These are phyloP conservation scores for Vigna angularis DNA, from an alignment of 306 rosid genomes.

Conservation along the genomic window DNA sequence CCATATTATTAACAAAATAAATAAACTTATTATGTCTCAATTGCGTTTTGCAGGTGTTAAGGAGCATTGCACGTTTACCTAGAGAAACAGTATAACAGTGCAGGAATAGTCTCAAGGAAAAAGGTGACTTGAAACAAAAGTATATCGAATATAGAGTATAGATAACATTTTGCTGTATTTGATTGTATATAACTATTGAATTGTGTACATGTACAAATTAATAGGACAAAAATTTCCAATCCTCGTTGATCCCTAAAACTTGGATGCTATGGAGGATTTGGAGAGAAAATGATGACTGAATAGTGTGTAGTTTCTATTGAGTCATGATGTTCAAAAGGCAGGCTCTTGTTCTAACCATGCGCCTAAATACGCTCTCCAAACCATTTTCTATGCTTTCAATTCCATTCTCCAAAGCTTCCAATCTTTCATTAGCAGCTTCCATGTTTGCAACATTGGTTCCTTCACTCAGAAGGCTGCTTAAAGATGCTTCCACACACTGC, in stretches of 20 bases:
- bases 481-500: slow-evolving; percentile 51
- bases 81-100: neutral
- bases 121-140: neutral
- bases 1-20: no score
- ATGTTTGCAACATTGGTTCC: slow-evolving; percentile 46
- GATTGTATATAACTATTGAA: neutral
- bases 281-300: slow-evolving; percentile 27
- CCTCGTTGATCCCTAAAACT: neutral
- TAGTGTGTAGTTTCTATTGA: slow-evolving; percentile 24
- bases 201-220: slow-evolving; percentile 37
- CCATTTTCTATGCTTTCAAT: slow-evolving; percentile 63
- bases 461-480: slow-evolving; percentile 22
- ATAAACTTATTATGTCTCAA: neutral
- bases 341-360: slow-evolving; percentile 63
- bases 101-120: neutral
- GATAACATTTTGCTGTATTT: neutral
- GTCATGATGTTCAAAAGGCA: slow-evolving; percentile 67
- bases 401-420: slow-evolving; percentile 59
- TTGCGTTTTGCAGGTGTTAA: neutral
- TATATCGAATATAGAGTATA: neutral
- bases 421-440: slow-evolving; percentile 35
- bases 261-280: neutral
- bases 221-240: slow-evolving; percentile 18
- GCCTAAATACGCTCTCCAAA: slow-evolving; percentile 59
- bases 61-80: neutral